Evolutionary conservation across 2,329 filamentous ascomycete genomes (phyloP), one percentile per base, ranked within the genome.

Genomic region (Trichoderma breve): DNA sequence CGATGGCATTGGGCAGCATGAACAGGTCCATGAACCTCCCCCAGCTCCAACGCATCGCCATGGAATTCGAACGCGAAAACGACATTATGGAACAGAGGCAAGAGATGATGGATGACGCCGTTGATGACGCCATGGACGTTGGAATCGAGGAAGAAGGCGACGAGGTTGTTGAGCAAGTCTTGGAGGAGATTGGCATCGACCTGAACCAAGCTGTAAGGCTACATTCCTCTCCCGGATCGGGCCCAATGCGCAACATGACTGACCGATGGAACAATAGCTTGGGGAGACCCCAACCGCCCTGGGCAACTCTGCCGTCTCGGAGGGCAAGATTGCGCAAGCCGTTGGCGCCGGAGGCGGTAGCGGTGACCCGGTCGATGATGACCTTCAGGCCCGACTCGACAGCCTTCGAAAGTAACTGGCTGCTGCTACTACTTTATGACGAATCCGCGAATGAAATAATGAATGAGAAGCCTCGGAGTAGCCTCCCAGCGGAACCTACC

Each of bases 81-180:
- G 96, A 98, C 79, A 95, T 99, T 72, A 99, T 99, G 96, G 96
- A 99, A 77, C 94, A 98, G 83, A 89, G 96, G 75, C 95, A 98
- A 81, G 96, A 98, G 82, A 98, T 99, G 93, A 98, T 99, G 96
- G 95, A 98, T 80, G 96, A 98, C 82, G 95, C 94, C 24, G 96
- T 99, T 73, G 96, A 99, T 80, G 96, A 99, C 81, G 95, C 95
- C 64, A 98, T 96, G 77, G 96, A 97, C 28, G 86, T 97, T 47
- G 90, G 89, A 18, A 90, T 97, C 73, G 96, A 99, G 79, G 96
- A 97, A 77, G 96, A 98, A 81, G 93, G 95, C 39, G 96, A 99
- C 77, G 96, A 99, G 80, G 93, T 98, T 14, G 94, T 99, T 39
- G 97, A 97, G 78, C 94, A 98, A 82, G 93, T 99, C 6, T 83